Conservation (phyloP, 345 rosid genomes). For the Eucalyptus fibrosa region DNA sequence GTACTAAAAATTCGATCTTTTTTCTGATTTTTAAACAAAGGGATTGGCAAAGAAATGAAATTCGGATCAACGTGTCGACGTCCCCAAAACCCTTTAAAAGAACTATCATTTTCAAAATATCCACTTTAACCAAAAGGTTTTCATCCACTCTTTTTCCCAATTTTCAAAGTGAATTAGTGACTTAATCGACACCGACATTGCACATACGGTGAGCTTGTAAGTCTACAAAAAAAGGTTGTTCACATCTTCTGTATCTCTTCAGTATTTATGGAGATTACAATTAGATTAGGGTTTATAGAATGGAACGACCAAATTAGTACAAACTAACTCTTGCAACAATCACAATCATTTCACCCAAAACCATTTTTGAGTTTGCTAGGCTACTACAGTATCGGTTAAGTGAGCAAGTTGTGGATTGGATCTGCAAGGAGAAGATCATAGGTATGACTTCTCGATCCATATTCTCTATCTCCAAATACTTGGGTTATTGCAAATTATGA, state of each 20-base stretch:
- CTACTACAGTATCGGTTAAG: rapidly evolving
- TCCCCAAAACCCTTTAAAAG: not conserved
- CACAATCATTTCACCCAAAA: not conserved
- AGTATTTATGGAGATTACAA: not conserved
- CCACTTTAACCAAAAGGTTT: not conserved
- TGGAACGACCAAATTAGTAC: not conserved
- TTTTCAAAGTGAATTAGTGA: not conserved
- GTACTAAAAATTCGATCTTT: not conserved
- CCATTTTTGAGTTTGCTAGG: not conserved
- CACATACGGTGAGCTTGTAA: not conserved
- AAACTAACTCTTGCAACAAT: not conserved
- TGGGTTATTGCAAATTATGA: not conserved
- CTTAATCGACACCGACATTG: not conserved
- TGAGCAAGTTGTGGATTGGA: rapidly evolving
- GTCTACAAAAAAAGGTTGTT: not conserved
- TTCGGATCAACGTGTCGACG: rapidly evolving
- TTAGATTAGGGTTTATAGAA: not conserved
- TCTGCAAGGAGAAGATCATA: not conserved
- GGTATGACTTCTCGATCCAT: not conserved
- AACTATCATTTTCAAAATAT: not conserved
- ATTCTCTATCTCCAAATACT: not conserved
- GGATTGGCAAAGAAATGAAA: not conserved
- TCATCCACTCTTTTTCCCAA: not conserved
- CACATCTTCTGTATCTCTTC: not conserved
- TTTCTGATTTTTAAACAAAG: not conserved